These are phyloP conservation scores for Pulveroboletus ravenelii DNA, from an alignment of 768 basidiomycete genomes.

Conservation along the genomic window DNA sequence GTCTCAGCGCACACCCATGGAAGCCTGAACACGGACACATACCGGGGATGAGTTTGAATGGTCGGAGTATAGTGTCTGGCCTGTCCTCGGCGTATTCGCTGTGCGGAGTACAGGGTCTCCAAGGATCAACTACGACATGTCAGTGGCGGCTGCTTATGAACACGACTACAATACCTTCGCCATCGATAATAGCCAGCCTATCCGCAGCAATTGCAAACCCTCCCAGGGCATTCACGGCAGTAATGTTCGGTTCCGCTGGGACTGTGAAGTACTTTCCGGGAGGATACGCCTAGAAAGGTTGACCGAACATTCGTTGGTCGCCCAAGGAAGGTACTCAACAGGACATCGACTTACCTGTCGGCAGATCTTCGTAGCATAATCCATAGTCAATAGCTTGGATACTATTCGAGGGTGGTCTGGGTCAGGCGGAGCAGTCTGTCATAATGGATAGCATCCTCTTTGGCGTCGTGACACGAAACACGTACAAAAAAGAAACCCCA, in stretches of 20 bases:
- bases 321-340: neutral
- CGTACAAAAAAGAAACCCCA: constrained; percentile 92
- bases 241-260: constrained; percentile 72
- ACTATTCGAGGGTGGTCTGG: constrained; percentile 68
- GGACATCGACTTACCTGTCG: constrained; percentile 40
- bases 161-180: constrained; percentile 50
- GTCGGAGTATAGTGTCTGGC: constrained; percentile 64
- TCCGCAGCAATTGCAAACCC: constrained; percentile 79
- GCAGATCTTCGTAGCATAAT: constrained; percentile 69
- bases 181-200: constrained; percentile 83
- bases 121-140: constrained; percentile 69
- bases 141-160: neutral
- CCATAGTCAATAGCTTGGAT: constrained; percentile 68
- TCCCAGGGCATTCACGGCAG: constrained; percentile 78
- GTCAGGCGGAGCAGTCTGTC: constrained; percentile 71
- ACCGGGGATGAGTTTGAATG: constrained; percentile 88
- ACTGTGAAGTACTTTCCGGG: constrained; percentile 73
- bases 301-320: neutral
- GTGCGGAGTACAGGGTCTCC: constrained; percentile 84
- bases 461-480: neutral
- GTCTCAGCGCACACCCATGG: neutral
- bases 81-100: constrained; percentile 66
- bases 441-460: neutral
- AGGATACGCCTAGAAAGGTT: constrained; percentile 55
- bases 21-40: constrained; percentile 22